Base-by-base conservation (phyloP, 805 yeast species). In the Maudiozyma bulderi region DNA sequence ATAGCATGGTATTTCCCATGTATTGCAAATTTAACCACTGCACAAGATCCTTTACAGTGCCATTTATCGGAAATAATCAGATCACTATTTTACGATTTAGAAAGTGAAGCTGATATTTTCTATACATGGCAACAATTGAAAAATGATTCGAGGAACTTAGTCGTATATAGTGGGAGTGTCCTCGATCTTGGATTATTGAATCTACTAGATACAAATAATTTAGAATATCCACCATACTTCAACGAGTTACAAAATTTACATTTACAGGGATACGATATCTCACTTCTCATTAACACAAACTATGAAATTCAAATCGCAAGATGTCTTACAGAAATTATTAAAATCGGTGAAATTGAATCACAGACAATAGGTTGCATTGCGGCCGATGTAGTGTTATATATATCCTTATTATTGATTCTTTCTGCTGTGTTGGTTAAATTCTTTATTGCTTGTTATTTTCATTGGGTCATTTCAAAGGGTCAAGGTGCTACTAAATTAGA, bases 1-100 rank as follows among this genome's bases (percentile, higher is more conserved):
- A 65, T 93, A 57, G 98, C 95, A 11, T 91, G 96, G 96, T 93
- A 93, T 69, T 88, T 90, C 83, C 98, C 99, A 2, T 93, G 99
- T 71, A 13, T 28, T 1, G 66, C 85, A 2, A 49, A 67, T 31
- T 85, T 86, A 39, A 85, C 86, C 53, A 77, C 89, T 1, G 10
- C 28, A 14, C 50, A 56, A 31, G 68, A 73, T 44, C 97, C 97
- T 8, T 89, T 86, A 79, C 95, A 90, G 2, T 91, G 99, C 64
- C 97, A 91, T 68, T 86, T 97, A 1, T 76, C 86, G 4, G 57
- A 74, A 8, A 54, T 60, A 2, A 90, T 95, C 0, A 78, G 99
- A 61, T 65, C 76, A 5, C 74, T 83, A 1, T 91, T 77, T 62
- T 86, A 85, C 64, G 56, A 62, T 39, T 69, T 86, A 57, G 65